Percentiles rank a stretch among this genome's conserved stretches.
These are phyloP conservation scores for Sonneratia alba DNA, from an alignment of 345 rosid species.

Conservation along the genomic window DNA sequence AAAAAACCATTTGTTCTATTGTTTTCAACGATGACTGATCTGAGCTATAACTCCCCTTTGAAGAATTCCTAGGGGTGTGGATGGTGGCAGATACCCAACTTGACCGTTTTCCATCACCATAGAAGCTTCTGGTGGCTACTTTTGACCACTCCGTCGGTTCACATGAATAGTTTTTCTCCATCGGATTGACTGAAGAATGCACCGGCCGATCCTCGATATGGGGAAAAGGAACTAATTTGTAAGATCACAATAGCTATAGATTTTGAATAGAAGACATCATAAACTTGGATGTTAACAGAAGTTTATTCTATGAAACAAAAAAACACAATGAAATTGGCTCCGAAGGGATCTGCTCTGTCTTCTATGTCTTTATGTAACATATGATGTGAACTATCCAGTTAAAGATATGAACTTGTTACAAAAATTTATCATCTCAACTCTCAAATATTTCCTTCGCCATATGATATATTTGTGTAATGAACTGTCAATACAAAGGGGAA, in stretches of 20 bases:
- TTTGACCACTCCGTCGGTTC: background rate
- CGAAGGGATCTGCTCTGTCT: background rate
- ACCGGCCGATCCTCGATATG: no score
- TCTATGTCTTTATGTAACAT: background rate
- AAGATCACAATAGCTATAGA: no score
- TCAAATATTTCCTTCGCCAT: background rate
- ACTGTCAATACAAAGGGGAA: conserved; percentile 28
- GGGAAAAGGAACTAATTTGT: no score
- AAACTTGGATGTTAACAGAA: background rate
- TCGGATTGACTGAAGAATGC: background rate
- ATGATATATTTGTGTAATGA: background rate
- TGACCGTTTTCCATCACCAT: background rate
- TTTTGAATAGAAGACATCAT: no score
- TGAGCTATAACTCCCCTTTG: background rate
- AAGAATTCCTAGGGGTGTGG: background rate
- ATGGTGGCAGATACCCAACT: background rate
- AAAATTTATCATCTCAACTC: background rate
- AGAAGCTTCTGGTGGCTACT: background rate
- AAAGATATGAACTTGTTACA: background rate
- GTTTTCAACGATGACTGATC: background rate
- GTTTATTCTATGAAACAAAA: background rate
- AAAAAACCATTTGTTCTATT: background rate
- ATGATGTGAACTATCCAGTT: background rate
- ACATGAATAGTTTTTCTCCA: background rate
- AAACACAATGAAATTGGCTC: background rate